These are phyloP conservation scores for Metarhizium humberi DNA, from an alignment of 2,329 filamentous ascomycete species.

Conservation along the genomic window DNA sequence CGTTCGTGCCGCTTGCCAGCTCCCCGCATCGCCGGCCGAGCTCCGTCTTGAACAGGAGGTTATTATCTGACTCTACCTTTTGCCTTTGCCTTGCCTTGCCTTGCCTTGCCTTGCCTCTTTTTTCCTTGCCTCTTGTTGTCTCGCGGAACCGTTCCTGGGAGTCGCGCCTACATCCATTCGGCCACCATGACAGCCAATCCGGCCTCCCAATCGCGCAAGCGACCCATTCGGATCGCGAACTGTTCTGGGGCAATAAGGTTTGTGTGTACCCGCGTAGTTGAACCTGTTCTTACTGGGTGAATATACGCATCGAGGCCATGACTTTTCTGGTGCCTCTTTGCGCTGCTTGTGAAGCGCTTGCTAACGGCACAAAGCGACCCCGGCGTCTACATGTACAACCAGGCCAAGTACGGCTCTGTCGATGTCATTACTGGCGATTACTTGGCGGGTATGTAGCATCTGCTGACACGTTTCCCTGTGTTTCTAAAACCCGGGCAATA, in stretches of 20 bases:
- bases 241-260: conserved; percentile 14
- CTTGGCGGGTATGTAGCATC: conserved; percentile 27
- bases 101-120: not conserved
- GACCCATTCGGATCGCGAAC: conserved; percentile 15
- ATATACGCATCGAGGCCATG: not conserved
- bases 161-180: not conserved
- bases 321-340: not conserved
- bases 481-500: conserved; percentile 11
- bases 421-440: conserved; percentile 48
- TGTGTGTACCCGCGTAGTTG: not conserved
- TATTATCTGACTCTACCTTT: not conserved
- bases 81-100: not conserved
- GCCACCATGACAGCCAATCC: not conserved
- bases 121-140: not conserved
- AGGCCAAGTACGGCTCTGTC: conserved; percentile 18
- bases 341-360: not conserved
- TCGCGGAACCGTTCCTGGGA: not conserved
- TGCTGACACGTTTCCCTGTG: not conserved
- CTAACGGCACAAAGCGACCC: conserved; percentile 9
- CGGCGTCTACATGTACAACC: conserved; percentile 17
- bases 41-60: not conserved
- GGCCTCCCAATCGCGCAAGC: not conserved
- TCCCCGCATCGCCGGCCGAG: not conserved
- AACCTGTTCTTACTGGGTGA: not conserved
- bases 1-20: not conserved